phyloP scores from a whole-genome alignment of 2,329 filamentous ascomycete species.

The Arachnomyces sp. region DNA sequence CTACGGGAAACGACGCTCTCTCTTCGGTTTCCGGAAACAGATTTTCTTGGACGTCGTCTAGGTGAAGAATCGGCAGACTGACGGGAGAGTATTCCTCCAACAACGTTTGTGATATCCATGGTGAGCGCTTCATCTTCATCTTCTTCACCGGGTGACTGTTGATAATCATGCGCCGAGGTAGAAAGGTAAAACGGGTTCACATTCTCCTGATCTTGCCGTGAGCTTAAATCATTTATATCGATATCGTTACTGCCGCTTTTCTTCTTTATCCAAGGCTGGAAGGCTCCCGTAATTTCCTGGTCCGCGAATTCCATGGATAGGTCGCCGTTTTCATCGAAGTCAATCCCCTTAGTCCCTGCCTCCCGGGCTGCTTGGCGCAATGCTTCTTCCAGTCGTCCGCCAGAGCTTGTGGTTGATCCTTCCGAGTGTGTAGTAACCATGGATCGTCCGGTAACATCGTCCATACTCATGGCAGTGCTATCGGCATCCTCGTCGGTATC shows the following conservation, averaged over 20 bases:
- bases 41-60: constrained; percentile 23
- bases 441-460: constrained; percentile 66
- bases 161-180: constrained; percentile 7
- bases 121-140: constrained; percentile 63
- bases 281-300: constrained; percentile 46
- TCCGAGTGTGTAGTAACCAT: constrained; percentile 54
- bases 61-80: constrained; percentile 17
- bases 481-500: constrained; percentile 59
- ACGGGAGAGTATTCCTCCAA: constrained; percentile 67
- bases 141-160: constrained; percentile 38
- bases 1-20: too few species aligned
- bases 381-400: constrained; percentile 67
- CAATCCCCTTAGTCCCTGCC: constrained; percentile 65
- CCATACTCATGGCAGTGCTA: constrained; percentile 74
- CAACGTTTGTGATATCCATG: constrained; percentile 84
- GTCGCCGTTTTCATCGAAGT: constrained; percentile 55
- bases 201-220: constrained; percentile 40
- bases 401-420: constrained; percentile 56
- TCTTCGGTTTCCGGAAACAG: constrained; percentile 32
- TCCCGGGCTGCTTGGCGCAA: constrained; percentile 65
- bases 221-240: constrained; percentile 36
- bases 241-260: constrained; percentile 31
- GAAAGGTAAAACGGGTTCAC: constrained; percentile 22
- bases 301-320: constrained; percentile 74
- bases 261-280: constrained; percentile 43